Evolutionary conservation across 2,329 filamentous ascomycete species (phyloP).

Genomic region (Fusarium buxicola): DNA sequence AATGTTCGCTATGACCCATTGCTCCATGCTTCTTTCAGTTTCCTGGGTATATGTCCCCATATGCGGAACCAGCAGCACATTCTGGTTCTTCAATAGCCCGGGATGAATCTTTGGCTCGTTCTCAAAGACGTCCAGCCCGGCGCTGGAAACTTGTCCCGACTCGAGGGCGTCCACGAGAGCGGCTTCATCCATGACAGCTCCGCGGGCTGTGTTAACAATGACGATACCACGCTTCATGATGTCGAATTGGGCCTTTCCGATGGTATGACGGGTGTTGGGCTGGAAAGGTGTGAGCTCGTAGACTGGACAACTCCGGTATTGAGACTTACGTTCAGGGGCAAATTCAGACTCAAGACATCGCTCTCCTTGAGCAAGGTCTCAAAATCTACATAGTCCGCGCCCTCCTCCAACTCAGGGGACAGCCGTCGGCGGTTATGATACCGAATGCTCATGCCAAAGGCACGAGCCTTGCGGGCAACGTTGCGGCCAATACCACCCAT

Average conservation of each 20-base stretch:
- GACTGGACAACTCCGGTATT: not conserved
- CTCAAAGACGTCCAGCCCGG: conserved; percentile 85
- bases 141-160: conserved; percentile 75
- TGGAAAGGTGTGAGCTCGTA: conserved; percentile 36
- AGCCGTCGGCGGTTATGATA: conserved; percentile 80
- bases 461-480: conserved; percentile 77
- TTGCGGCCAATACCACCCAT: conserved; percentile 90
- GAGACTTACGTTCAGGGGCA: conserved; percentile 80
- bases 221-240: conserved; percentile 83
- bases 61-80: conserved; percentile 82
- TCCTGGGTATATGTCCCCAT: conserved; percentile 87
- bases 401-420: conserved; percentile 64
- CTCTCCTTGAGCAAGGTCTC: conserved; percentile 76
- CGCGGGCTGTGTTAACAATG: conserved; percentile 85
- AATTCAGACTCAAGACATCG: conserved; percentile 83
- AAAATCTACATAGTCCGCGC: conserved; percentile 77
- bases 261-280: conserved; percentile 78
- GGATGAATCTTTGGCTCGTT: conserved; percentile 82
- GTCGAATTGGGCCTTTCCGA: conserved; percentile 75
- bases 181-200: conserved; percentile 83
- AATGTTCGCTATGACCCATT: conserved; percentile 79
- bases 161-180: conserved; percentile 81
- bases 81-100: conserved; percentile 75
- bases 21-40: conserved; percentile 76
- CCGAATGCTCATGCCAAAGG: conserved; percentile 79